Evolutionary conservation across 2,329 filamentous ascomycete species (phyloP).

Genomic region (Septoria linicola): DNA sequence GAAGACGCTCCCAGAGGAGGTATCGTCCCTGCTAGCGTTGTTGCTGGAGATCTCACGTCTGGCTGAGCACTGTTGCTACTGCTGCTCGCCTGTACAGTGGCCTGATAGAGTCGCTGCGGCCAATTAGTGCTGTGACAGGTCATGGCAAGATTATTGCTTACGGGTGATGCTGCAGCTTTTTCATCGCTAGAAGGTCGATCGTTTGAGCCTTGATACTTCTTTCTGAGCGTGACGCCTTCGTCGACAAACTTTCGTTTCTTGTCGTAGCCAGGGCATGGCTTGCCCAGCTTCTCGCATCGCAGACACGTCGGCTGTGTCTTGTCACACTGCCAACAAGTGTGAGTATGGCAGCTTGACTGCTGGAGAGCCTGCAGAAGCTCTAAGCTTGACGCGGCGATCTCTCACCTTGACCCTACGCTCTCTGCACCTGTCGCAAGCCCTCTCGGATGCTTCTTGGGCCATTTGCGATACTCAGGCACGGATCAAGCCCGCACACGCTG

Average conservation of each 20-base stretch:
- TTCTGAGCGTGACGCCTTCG: conserved; percentile 35
- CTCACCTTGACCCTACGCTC: conserved; percentile 38
- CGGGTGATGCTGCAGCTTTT: conserved; percentile 7
- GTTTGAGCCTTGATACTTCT: conserved; percentile 33
- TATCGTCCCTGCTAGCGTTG: background rate
- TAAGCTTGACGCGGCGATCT: conserved; percentile 1
- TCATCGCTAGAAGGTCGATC: too few relatives aligned
- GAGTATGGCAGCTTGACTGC: background rate
- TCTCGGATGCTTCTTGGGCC: conserved; percentile 32
- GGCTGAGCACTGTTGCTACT: background rate
- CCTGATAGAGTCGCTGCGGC: background rate
- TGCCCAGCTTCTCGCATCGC: conserved; percentile 38
- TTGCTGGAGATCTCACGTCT: conserved; percentile 4
- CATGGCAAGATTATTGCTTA: background rate
- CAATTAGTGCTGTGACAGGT: background rate
- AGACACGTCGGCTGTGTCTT: conserved; percentile 35
- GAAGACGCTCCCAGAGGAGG: background rate
- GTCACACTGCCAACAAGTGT: conserved; percentile 30
- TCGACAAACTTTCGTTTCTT: conserved; percentile 41
- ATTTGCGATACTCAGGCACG: conserved; percentile 18
- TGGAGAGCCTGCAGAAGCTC: background rate
- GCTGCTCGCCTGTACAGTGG: background rate
- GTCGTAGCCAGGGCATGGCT: conserved; percentile 39
- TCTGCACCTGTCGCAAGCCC: conserved; percentile 38
- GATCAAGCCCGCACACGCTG: conserved; percentile 4